Evolutionary conservation across 2,329 filamentous ascomycete genomes (phyloP).

Genomic region (Xylariaceae sp.): DNA sequence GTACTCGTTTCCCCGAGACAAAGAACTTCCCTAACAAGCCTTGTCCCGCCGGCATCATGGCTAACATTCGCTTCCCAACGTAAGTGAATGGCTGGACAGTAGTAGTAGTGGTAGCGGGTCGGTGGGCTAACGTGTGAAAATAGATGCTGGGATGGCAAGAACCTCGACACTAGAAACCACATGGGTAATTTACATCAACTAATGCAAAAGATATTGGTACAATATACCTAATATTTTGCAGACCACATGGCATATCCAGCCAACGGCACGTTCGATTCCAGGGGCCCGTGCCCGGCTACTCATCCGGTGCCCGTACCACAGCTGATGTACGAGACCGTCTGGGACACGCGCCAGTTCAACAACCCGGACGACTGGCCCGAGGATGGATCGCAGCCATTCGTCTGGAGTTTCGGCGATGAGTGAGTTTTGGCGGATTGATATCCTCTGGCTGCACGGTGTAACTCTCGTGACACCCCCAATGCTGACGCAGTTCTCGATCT

Average conservation of each 20-base stretch:
- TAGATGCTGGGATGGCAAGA: slow-evolving; percentile 54
- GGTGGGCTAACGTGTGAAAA: background rate
- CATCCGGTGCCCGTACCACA: slow-evolving; percentile 49
- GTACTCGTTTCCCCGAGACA: slow-evolving; percentile 46
- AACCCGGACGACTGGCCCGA: slow-evolving; percentile 45
- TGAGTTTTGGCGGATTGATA: slow-evolving; percentile 16
- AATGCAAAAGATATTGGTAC: too few species aligned
- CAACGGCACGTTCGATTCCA: slow-evolving; percentile 43
- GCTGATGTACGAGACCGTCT: slow-evolving; percentile 48
- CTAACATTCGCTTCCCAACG: slow-evolving; percentile 53
- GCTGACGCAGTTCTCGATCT: background rate
- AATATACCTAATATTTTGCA: too few species aligned
- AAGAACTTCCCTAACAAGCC: slow-evolving; percentile 45
- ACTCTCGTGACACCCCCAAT: too few species aligned
- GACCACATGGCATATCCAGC: slow-evolving; percentile 50
- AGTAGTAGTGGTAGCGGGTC: slow-evolving; percentile 11
- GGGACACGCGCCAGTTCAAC: slow-evolving; percentile 46
- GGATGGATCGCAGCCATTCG: slow-evolving; percentile 45
- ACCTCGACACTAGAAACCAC: slow-evolving; percentile 50
- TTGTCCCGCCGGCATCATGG: slow-evolving; percentile 51
- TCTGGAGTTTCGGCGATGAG: slow-evolving; percentile 41
- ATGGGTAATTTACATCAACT: too few species aligned
- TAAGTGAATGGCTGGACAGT: slow-evolving; percentile 53
- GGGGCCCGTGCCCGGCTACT: slow-evolving; percentile 45
- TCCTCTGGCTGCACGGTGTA: too few species aligned